These are phyloP conservation scores for Pichia insulana DNA, from an alignment of 805 yeast genomes.

Conservation along the genomic window DNA sequence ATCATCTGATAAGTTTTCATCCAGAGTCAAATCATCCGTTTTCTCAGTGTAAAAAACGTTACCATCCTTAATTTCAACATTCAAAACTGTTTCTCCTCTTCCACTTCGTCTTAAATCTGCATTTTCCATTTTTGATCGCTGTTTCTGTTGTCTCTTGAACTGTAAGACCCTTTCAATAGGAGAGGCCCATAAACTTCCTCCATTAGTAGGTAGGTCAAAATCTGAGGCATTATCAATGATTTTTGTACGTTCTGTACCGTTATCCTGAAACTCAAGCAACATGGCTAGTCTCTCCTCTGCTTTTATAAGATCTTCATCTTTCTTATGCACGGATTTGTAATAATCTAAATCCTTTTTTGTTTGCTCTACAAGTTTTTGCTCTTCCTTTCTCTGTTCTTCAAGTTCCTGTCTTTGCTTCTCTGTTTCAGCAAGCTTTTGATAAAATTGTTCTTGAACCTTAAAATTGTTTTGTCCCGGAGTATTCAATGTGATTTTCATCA, in stretches of 20 bases:
- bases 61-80: conserved; percentile 73
- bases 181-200: conserved; percentile 72
- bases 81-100: conserved; percentile 64
- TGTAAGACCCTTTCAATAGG: conserved; percentile 80
- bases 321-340: conserved; percentile 31
- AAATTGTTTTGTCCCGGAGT: conserved; percentile 59
- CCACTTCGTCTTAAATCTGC: conserved; percentile 55
- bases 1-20: conserved; percentile 25
- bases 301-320: conserved; percentile 49
- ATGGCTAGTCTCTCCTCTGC: conserved; percentile 74
- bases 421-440: conserved; percentile 50
- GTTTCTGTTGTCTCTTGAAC: conserved; percentile 77
- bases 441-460: conserved; percentile 57
- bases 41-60: conserved; percentile 58
- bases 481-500: conserved; percentile 44
- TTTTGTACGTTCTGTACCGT: conserved; percentile 82
- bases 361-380: conserved; percentile 31
- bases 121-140: conserved; percentile 54
- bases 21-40: conserved; percentile 16
- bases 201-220: conserved; percentile 48
- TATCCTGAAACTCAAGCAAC: conserved; percentile 70
- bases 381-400: conserved; percentile 30
- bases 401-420: conserved; percentile 27
- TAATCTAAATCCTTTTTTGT: conserved; percentile 37
- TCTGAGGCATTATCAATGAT: conserved; percentile 93